These are phyloP conservation scores for Marsdenia floribunda DNA, from an alignment of 257 asterid species.

Conservation along the genomic window DNA sequence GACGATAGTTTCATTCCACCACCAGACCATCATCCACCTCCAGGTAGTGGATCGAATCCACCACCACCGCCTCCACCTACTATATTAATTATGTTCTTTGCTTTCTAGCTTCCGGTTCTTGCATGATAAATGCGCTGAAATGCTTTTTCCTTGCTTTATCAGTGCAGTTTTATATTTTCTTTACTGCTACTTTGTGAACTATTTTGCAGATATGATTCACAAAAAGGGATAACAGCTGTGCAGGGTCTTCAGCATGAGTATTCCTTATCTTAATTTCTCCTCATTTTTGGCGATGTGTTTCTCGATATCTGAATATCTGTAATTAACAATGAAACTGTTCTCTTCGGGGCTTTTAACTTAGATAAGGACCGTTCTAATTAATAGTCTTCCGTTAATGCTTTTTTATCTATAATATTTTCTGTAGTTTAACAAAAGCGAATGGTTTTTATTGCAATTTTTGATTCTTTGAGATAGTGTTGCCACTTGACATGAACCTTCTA, in stretches of 20 bases:
- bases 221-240: constrained; percentile 79
- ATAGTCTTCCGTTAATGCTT: not conserved
- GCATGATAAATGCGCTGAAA: not conserved
- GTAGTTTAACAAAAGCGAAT: not conserved
- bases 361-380: not conserved
- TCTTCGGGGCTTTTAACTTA: not conserved
- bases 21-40: too few species aligned
- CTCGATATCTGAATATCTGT: not conserved
- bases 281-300: not conserved
- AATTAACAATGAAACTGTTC: not conserved
- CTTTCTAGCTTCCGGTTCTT: not conserved
- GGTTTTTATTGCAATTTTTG: not conserved
- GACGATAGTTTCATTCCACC: too few species aligned
- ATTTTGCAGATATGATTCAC: constrained; percentile 86
- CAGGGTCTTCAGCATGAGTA: constrained; percentile 99
- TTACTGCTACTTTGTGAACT: not conserved
- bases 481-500: not conserved
- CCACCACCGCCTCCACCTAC: too few species aligned
- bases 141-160: not conserved
- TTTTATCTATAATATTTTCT: not conserved
- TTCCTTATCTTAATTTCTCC: constrained; percentile 14
- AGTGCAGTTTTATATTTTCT: not conserved
- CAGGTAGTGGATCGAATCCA: too few species aligned
- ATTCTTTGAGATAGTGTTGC: not conserved
- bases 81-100: not conserved